These are phyloP conservation scores for Hanseniaspora lachancei DNA, from an alignment of 805 yeast genomes.

Conservation along the genomic window DNA sequence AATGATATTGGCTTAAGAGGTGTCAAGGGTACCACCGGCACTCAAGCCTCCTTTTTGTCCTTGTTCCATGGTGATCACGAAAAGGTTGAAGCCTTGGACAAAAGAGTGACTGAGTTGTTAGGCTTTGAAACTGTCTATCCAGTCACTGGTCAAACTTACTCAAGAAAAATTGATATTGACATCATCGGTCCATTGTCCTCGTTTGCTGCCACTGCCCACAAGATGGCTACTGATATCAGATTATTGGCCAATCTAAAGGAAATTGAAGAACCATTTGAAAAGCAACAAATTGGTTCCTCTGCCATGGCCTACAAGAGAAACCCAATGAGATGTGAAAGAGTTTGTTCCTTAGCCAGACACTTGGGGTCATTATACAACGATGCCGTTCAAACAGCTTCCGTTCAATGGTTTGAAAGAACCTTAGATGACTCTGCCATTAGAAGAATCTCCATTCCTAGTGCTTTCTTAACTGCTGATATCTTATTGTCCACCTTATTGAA, in stretches of 20 bases:
- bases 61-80: constrained; percentile 95
- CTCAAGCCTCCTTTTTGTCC: constrained; percentile 91
- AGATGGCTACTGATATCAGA: constrained; percentile 94
- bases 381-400: constrained; percentile 92
- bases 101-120: constrained; percentile 78
- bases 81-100: constrained; percentile 84
- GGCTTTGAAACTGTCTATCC: constrained; percentile 95
- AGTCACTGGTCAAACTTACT: constrained; percentile 97
- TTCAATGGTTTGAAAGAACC: constrained; percentile 99
- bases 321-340: constrained; percentile 99
- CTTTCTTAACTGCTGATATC: constrained; percentile 91
- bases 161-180: constrained; percentile 94
- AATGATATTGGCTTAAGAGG: constrained; percentile 94
- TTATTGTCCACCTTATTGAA: constrained; percentile 76
- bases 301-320: constrained; percentile 99
- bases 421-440: constrained; percentile 96
- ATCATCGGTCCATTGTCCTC: constrained; percentile 85
- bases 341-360: constrained; percentile 95
- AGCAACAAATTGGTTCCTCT: constrained; percentile 92
- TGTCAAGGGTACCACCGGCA: constrained; percentile 98
- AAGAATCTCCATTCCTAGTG: constrained; percentile 91
- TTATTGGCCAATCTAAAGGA: constrained; percentile 92
- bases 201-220: constrained; percentile 91
- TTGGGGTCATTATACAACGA: constrained; percentile 82
- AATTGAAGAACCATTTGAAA: constrained; percentile 96